Conservation (phyloP, 257 asterid species). For the Nicotiana obtusifolia region DNA sequence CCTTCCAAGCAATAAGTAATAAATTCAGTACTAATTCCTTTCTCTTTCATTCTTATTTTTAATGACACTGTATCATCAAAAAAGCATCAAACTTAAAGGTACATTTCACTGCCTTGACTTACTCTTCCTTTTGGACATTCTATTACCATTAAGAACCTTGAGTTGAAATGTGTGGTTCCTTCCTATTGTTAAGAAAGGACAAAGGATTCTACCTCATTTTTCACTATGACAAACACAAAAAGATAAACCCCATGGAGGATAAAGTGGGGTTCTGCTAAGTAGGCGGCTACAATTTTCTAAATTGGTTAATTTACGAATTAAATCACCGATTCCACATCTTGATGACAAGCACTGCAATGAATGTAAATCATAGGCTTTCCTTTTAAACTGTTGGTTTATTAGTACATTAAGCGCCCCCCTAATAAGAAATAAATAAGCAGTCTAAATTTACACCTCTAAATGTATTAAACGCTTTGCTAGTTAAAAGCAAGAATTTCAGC, state of each 20-base stretch:
- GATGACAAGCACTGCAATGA: background rate
- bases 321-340: background rate
- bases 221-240: background rate
- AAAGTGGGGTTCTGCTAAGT: background rate
- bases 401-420: too few species aligned
- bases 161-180: background rate
- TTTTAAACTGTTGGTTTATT: too few species aligned
- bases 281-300: background rate
- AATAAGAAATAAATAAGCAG: too few species aligned
- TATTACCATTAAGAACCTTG: background rate
- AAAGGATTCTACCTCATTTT: too few species aligned
- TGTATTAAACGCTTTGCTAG: background rate
- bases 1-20: too few species aligned
- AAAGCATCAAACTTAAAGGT: background rate
- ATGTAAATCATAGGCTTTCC: background rate
- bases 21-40: too few species aligned
- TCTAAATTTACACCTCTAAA: background rate
- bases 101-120: too few species aligned
- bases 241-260: background rate
- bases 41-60: too few species aligned
- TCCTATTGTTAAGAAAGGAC: background rate
- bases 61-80: too few species aligned
- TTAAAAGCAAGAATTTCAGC: background rate
- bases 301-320: too few species aligned
- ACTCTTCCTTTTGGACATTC: background rate